Base-by-base conservation (phyloP, 352 stramenopile species). In the Globisporangium rhizosaccharum region DNA sequence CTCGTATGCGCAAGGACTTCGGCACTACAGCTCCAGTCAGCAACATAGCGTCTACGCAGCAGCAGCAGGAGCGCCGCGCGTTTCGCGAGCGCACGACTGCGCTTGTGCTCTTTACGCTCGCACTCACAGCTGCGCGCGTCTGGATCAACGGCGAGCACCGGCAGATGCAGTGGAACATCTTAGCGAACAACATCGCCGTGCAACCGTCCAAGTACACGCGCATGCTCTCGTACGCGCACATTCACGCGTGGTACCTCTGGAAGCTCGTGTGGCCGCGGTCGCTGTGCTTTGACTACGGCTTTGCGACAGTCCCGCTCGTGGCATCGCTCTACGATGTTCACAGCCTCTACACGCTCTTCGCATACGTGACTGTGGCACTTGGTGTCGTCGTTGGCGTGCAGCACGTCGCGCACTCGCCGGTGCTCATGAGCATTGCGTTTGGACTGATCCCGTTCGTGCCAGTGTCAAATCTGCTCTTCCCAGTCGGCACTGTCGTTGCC, bases 241-340 rank as follows among this genome's bases (percentile, higher is more conserved):
- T 94, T 8, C 88, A 97, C 53, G 82, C 73, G 3, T 85, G 88
- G 68, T 98, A 97, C 60, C 51, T 92, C 28, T 91, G 71, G 73
- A 96, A 97, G 51, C 70, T 98, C 6, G 36, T 96, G 23, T 96
- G 84, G 86, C 91, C 92, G 17, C 73, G 73, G 15, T 79, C 73
- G 64, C 70, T 98, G 6, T 87, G 72, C 56, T 98, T 96, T 48
- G 89, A 98, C 75, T 97, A 97, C 51, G 92, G 91, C 18, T 97
- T 90, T 58, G 85, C 87, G 42, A 94, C 85, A 11, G 83, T 97
- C 12, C 75, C 81, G 2, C 65, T 92, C 37, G 78, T 97, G 48
- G 64, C 71, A 18, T 61, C 41, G 26, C 20, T 90, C 4, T 48
- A 30, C 6, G 85, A 97, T 41, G 20, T 62, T 0, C 75, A 75